A percentile compares a stretch with the other conserved stretches of the same genome.
phyloP scores from a whole-genome alignment of 2,329 filamentous ascomycete species.

The Seiridium cupressi region DNA sequence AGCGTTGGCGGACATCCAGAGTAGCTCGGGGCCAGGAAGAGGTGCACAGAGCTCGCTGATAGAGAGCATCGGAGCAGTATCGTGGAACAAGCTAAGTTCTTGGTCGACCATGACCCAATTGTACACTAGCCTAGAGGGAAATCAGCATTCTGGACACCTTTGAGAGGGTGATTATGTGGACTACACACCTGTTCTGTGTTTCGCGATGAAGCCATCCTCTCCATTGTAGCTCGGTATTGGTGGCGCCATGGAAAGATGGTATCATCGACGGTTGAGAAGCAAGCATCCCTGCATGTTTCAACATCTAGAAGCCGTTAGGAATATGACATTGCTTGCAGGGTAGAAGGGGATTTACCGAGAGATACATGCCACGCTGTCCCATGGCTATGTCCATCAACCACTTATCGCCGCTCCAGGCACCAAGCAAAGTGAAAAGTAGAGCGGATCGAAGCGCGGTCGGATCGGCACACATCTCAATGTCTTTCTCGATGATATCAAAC shows the following conservation, averaged over 20 bases:
- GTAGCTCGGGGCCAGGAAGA: slow-evolving; percentile 58
- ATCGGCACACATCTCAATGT: slow-evolving; percentile 66
- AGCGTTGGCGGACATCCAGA: slow-evolving; percentile 61
- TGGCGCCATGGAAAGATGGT: slow-evolving; percentile 39
- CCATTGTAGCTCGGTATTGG: slow-evolving; percentile 53
- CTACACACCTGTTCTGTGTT: slow-evolving; percentile 56
- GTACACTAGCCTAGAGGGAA: slow-evolving; percentile 55
- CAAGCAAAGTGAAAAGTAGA: slow-evolving; percentile 65
- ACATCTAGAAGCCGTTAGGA: slow-evolving; percentile 46
- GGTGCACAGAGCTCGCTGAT: slow-evolving; percentile 64
- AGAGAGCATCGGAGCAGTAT: slow-evolving; percentile 60
- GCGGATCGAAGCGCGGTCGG: slow-evolving; percentile 63
- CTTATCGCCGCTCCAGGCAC: slow-evolving; percentile 73
- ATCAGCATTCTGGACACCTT: slow-evolving; percentile 3
- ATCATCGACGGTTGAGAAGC: slow-evolving; percentile 48
- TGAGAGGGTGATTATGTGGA: no score
- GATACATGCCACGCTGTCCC: slow-evolving; percentile 72
- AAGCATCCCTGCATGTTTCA: slow-evolving; percentile 67
- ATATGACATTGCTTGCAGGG: background rate
- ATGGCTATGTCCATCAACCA: slow-evolving; percentile 77
- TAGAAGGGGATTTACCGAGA: slow-evolving; percentile 45
- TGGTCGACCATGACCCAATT: slow-evolving; percentile 75
- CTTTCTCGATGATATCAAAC: slow-evolving; percentile 70
- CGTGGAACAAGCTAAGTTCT: slow-evolving; percentile 66
- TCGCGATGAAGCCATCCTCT: slow-evolving; percentile 65